Percentiles rank a stretch among this genome's conserved stretches.
These are phyloP conservation scores for Eucalyptus melliodora DNA, from an alignment of 345 rosid genomes.

Conservation along the genomic window DNA sequence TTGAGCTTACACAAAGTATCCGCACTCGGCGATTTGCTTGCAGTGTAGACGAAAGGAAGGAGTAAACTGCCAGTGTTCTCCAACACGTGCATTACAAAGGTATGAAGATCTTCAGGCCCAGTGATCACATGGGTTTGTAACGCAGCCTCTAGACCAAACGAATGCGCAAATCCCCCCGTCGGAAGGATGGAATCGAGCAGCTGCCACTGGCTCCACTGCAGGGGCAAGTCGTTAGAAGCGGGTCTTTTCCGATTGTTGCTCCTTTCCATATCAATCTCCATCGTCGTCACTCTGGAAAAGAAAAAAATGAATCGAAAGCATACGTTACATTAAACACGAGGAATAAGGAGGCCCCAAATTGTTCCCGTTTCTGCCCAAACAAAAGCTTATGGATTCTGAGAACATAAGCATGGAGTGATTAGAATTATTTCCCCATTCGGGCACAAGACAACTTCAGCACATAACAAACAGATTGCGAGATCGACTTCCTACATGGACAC, in stretches of 20 bases:
- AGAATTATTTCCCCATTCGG: neutral
- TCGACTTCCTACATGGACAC: neutral
- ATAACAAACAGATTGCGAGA: neutral
- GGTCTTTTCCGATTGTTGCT: neutral
- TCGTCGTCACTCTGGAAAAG: neutral
- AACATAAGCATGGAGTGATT: neutral
- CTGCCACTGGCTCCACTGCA: constrained; percentile 93
- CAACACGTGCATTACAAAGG: constrained; percentile 30
- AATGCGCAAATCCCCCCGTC: constrained; percentile 89
- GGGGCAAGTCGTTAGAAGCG: neutral
- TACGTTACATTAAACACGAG: neutral
- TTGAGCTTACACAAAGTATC: constrained; percentile 44
- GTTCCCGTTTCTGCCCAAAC: neutral
- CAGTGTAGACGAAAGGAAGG: constrained; percentile 68
- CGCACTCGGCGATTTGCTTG: constrained; percentile 25
- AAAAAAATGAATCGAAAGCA: neutral
- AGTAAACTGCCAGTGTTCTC: constrained; percentile 69
- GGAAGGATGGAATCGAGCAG: constrained; percentile 85
- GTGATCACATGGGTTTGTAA: constrained; percentile 48
- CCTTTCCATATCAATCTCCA: neutral
- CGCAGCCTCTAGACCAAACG: constrained; percentile 80
- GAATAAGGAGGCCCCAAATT: neutral
- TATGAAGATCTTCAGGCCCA: constrained; percentile 31
- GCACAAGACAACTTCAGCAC: neutral
- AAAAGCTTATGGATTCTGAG: neutral